Evolutionary conservation across 2,329 filamentous ascomycete species (phyloP).

Genomic region (Talaromyces sp.): DNA sequence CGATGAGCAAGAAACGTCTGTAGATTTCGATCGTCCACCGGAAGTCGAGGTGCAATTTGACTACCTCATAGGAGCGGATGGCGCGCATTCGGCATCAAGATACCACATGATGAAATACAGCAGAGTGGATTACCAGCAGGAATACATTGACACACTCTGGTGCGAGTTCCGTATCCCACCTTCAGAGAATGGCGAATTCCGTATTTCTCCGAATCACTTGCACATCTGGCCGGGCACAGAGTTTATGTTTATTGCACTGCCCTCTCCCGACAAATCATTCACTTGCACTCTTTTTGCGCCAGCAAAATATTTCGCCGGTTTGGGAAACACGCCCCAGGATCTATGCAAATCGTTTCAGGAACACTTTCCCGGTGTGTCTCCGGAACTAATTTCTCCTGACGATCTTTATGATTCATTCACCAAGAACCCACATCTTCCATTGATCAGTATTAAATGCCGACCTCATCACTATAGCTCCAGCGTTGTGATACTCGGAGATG

Average conservation of each 20-base stretch:
- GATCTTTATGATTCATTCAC: constrained; percentile 70
- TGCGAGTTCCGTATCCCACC: constrained; percentile 85
- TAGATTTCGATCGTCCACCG: constrained; percentile 42
- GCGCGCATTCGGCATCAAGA: constrained; percentile 83
- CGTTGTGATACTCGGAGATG: constrained; percentile 83
- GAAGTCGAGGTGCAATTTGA: constrained; percentile 87
- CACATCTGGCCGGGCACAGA: constrained; percentile 95
- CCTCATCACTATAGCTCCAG: constrained; percentile 76
- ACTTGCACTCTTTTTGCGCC: constrained; percentile 92
- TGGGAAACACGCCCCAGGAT: constrained; percentile 57
- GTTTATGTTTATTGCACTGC: constrained; percentile 98
- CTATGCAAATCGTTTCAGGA: constrained; percentile 83
- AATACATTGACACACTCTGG: constrained; percentile 96
- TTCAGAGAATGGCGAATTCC: constrained; percentile 51
- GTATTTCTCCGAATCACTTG: constrained; percentile 84
- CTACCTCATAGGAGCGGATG: constrained; percentile 88
- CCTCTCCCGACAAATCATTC: constrained; percentile 80
- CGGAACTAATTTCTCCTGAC: constrained; percentile 50
- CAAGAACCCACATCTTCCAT: constrained; percentile 78
- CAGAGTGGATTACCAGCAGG: constrained; percentile 83
- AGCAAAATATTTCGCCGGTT: constrained; percentile 57
- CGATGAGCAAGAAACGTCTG: neutral
- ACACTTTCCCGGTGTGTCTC: constrained; percentile 79
- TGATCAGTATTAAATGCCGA: constrained; percentile 88
- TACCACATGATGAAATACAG: constrained; percentile 96